A percentile compares a stretch with the other conserved stretches of the same genome.
These are phyloP conservation scores for Rusavskia elegans DNA, from an alignment of 495 filamentous ascomycete genomes.

Conservation along the genomic window DNA sequence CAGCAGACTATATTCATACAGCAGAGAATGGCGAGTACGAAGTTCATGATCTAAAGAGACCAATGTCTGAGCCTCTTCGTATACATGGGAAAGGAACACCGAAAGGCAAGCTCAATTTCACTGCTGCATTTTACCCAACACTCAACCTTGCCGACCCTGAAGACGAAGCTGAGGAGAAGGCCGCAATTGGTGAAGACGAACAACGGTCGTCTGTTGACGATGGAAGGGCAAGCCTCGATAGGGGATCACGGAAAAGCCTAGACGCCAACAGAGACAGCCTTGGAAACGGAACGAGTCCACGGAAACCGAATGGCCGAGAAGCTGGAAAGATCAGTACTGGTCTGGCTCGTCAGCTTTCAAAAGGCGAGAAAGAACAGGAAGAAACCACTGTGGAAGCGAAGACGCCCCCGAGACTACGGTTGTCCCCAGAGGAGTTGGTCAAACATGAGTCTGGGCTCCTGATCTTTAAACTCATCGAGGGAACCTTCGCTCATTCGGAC, in stretches of 20 bases:
- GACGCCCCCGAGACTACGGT: conserved; percentile 57
- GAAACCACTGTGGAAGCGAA: conserved; percentile 23
- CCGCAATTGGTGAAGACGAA: conserved; percentile 26
- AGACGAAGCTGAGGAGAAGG: conserved; percentile 58
- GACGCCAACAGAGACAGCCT: conserved; percentile 15
- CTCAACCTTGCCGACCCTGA: conserved; percentile 82
- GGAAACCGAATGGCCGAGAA: conserved; percentile 5
- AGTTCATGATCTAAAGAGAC: conserved; percentile 62
- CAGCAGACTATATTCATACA: conserved; percentile 63
- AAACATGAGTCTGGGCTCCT: conserved; percentile 84
- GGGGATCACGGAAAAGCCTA: conserved; percentile 20
- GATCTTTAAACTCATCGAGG: conserved; percentile 88
- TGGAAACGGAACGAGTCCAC: conserved; percentile 13
- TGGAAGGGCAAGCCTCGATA: conserved; percentile 5
- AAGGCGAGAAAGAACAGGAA: conserved; percentile 38
- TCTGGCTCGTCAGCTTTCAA: conserved; percentile 24
- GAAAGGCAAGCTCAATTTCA: conserved; percentile 75
- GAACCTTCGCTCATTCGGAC: conserved; percentile 57
- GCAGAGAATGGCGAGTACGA: conserved; percentile 68
- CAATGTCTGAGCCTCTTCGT: conserved; percentile 41
- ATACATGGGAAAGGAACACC: conserved; percentile 46
- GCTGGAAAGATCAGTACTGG: conserved; percentile 15
- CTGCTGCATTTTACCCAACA: conserved; percentile 77
- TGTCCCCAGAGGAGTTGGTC: conserved; percentile 62
- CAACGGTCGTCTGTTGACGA: conserved; percentile 16